Conservation (phyloP, 805 yeast genomes). For the Kregervanrija fluxuum region DNA sequence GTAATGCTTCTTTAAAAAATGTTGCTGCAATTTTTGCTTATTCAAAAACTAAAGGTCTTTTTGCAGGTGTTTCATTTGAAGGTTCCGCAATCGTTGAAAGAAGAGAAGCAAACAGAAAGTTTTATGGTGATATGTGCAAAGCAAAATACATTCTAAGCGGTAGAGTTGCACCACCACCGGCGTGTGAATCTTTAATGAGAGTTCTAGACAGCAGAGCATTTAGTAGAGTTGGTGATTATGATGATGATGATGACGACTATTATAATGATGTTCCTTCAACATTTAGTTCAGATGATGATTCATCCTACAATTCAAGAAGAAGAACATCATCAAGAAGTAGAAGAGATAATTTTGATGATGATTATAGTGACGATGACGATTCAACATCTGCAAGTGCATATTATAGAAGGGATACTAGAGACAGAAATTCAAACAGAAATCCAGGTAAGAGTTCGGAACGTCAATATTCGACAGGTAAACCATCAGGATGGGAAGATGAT, state of each 20-base stretch:
- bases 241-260: conserved; percentile 52
- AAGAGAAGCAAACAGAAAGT: conserved; percentile 93
- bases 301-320: conserved; percentile 19
- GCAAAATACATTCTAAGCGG: conserved; percentile 84
- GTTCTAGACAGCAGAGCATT: conserved; percentile 83
- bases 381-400: conserved; percentile 14
- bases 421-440: too few relatives aligned
- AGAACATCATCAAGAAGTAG: conserved; percentile 8
- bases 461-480: not conserved
- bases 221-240: conserved; percentile 34
- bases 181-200: conserved; percentile 79
- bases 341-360: conserved; percentile 22
- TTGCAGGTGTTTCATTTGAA: conserved; percentile 95
- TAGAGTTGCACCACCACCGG: conserved; percentile 87
- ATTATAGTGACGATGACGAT: conserved; percentile 26
- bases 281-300: conserved; percentile 52
- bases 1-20: conserved; percentile 78
- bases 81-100: conserved; percentile 96
- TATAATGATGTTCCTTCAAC: conserved; percentile 72
- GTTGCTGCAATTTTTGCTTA: conserved; percentile 91
- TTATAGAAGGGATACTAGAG: conserved; percentile 8
- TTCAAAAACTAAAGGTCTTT: conserved; percentile 92
- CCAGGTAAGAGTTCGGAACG: not conserved
- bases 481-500: conserved; percentile 70
- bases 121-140: conserved; percentile 82